phyloP scores from a whole-genome alignment of 805 yeast genomes.

The Brettanomyces anomalus region DNA sequence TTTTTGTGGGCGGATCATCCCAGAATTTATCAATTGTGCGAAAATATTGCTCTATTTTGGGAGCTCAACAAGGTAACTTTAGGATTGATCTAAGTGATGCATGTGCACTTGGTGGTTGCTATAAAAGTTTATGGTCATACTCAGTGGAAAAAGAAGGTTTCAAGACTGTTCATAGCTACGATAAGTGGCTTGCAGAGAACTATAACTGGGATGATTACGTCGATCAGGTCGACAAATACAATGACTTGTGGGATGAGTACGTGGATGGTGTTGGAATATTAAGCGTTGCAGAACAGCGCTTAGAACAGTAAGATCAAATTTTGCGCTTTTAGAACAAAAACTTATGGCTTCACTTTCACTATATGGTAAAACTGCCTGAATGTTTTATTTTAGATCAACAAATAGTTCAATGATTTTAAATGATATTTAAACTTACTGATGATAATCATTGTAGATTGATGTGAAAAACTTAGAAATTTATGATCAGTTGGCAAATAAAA shows the following conservation, averaged over 20 bases:
- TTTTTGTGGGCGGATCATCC: constrained; percentile 85
- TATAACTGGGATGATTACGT: constrained; percentile 40
- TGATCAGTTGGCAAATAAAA: too few species aligned
- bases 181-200: constrained; percentile 35
- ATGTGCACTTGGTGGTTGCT: constrained; percentile 89
- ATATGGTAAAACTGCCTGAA: neutral
- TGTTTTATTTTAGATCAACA: too few species aligned
- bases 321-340: neutral
- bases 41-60: constrained; percentile 63
- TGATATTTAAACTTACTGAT: too few species aligned
- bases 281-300: constrained; percentile 33
- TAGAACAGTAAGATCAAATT: constrained; percentile 11
- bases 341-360: neutral
- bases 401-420: too few species aligned
- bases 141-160: constrained; percentile 22
- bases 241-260: constrained; percentile 37
- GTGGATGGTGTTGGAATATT: constrained; percentile 45
- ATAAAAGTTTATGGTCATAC: constrained; percentile 70
- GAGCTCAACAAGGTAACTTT: constrained; percentile 55
- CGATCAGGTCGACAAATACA: constrained; percentile 30
- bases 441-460: too few species aligned
- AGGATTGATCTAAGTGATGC: constrained; percentile 77
- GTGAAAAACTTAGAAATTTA: too few species aligned
- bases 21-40: constrained; percentile 58
- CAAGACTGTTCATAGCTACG: constrained; percentile 23